Evolutionary conservation across 129 eudicot genomes (phyloP).

Genomic region (Kitagawia praeruptora): DNA sequence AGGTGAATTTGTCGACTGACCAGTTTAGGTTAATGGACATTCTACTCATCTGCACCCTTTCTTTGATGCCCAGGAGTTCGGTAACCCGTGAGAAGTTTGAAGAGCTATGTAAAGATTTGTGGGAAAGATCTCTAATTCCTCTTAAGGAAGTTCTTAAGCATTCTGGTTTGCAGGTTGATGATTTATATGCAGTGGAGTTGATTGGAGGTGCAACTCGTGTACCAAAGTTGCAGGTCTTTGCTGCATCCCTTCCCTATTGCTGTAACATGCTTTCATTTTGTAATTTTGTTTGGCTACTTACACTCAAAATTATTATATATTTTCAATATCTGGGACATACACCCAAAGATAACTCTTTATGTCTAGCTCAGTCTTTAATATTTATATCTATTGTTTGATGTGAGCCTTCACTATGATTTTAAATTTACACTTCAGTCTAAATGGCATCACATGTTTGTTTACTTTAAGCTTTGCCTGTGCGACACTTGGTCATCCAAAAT

Average conservation of each 20-base stretch:
- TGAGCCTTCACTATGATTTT: neutral
- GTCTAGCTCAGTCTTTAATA: neutral
- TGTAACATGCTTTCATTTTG: neutral
- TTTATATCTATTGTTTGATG: neutral
- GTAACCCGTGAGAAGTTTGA: conserved; percentile 94
- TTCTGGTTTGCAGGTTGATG: conserved; percentile 74
- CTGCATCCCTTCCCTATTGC: conserved; percentile 17
- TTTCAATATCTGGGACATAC: neutral
- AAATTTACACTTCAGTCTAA: neutral
- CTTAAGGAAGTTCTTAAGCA: conserved; percentile 66
- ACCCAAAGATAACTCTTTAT: neutral
- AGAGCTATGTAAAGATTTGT: conserved; percentile 83
- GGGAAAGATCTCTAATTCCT: conserved; percentile 87
- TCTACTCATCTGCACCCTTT: neutral
- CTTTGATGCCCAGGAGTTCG: conserved; percentile 62
- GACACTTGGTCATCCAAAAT: neutral
- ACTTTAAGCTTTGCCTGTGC: neutral
- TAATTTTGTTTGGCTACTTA: neutral
- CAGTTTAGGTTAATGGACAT: neutral
- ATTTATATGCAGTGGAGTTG: conserved; percentile 79
- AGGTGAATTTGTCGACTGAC: neutral
- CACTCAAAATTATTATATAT: neutral
- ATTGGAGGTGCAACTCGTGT: conserved; percentile 99
- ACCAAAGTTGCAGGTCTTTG: conserved; percentile 87
- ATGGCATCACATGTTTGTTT: neutral